Evolutionary conservation across 2,329 filamentous ascomycete species (phyloP).

Genomic region (Trichoderma endophyticum): DNA sequence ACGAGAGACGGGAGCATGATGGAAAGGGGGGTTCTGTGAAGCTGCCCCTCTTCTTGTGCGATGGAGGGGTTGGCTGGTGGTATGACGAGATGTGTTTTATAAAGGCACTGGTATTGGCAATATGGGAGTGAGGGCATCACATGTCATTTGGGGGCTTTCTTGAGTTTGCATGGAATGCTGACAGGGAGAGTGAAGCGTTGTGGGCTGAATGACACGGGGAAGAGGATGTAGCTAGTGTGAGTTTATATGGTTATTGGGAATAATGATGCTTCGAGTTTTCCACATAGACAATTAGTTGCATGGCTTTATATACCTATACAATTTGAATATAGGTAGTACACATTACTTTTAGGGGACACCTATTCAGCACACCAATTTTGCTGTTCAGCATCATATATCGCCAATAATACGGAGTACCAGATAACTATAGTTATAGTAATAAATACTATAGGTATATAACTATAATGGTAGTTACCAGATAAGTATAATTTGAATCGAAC

Average conservation of each 20-base stretch:
- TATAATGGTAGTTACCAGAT: too few species aligned
- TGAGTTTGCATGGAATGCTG: neutral
- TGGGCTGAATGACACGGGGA: neutral
- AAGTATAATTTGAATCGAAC: neutral
- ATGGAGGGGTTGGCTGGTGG: neutral
- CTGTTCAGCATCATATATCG: too few species aligned
- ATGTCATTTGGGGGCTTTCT: neutral
- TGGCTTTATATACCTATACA: neutral
- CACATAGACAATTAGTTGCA: too few species aligned
- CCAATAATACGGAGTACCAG: too few species aligned
- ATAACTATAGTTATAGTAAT: too few species aligned
- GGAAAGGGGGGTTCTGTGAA: neutral
- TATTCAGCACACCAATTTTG: too few species aligned
- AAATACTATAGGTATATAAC: too few species aligned
- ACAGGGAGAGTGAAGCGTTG: neutral
- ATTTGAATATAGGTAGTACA: neutral
- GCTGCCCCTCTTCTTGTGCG: neutral
- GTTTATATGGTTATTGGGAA: too few species aligned
- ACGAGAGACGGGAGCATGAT: neutral
- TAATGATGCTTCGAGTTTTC: too few species aligned
- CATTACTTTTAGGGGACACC: too few species aligned
- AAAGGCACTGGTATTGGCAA: neutral
- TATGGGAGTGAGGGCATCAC: neutral
- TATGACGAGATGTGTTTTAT: neutral
- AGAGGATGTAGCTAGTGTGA: too few species aligned